Base-by-base conservation (phyloP, 257 asterid genomes). In the Plectranthus barbatus region DNA sequence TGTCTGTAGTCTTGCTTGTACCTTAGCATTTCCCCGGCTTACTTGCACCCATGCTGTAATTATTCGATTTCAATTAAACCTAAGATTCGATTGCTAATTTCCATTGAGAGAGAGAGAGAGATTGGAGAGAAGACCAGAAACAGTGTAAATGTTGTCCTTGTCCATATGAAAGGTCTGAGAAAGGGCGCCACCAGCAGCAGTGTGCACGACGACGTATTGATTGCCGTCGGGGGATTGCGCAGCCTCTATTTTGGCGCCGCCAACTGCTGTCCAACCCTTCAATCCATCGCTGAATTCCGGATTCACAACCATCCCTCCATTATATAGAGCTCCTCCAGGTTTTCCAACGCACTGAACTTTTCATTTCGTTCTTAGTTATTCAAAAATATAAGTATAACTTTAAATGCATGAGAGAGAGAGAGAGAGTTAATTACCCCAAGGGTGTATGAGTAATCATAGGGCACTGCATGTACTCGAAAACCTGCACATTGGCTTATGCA, bases 21-120 rank as follows among this genome's bases (percentile, higher is more conserved):
- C 12, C 13, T 73, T 52, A 2, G 78, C 74, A 0, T 58, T 46
- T n/a, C 82, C 95, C 11, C 71, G 18, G 71, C 79, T 77, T 60
- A 82, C 76, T 72, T 77, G 90, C 5, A 88, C 41, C 96, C 96
- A 88, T 1, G 86, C 96, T 88, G 67, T 26, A 26, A 26, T 26
- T 26, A 26, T 26, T 26, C n/a, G n/a, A n/a, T n/a, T n/a, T n/a
- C n/a, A n/a, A n/a, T n/a, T n/a, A n/a, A n/a, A n/a, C n/a, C n/a
- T n/a, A n/a, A n/a, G n/a, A n/a, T n/a, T n/a, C n/a, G n/a, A n/a
- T n/a, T n/a, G n/a, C n/a, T n/a, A n/a, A n/a, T n/a, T n/a, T n/a
- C n/a, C n/a, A n/a, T n/a, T n/a, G n/a, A n/a, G n/a, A n/a, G n/a
- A n/a, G n/a, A n/a, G n/a, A n/a, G n/a, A n/a, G n/a, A n/a, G n/a